Percentiles rank a stretch among this genome's conserved stretches.
phyloP scores from a whole-genome alignment of 352 stramenopile species.

The Pythium oligandrum region DNA sequence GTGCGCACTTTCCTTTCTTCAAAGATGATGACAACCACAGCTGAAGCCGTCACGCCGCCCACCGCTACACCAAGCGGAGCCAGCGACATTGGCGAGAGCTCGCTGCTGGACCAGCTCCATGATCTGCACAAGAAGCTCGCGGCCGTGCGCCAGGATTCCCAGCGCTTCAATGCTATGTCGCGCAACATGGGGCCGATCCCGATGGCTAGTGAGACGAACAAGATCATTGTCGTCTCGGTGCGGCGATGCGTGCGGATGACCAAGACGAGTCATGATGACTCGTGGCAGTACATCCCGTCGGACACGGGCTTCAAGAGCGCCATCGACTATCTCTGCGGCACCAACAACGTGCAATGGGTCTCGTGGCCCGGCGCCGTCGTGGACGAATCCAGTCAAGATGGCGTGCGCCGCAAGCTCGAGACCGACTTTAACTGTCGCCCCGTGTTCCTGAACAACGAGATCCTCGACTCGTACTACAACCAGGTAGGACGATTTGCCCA shows the following conservation, averaged over 20 bases:
- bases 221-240: conserved; percentile 74
- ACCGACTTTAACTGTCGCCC: conserved; percentile 80
- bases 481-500: conserved; percentile 16
- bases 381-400: conserved; percentile 73
- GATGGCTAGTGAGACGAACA: conserved; percentile 73
- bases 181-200: conserved; percentile 62
- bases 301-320: conserved; percentile 65
- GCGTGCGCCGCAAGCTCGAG: conserved; percentile 68
- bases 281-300: conserved; percentile 70
- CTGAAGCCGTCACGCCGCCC: not conserved
- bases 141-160: conserved; percentile 69
- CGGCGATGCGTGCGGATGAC: conserved; percentile 72
- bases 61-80: not conserved
- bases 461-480: conserved; percentile 84
- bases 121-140: conserved; percentile 65
- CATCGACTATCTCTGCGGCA: conserved; percentile 60
- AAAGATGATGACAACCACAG: not conserved
- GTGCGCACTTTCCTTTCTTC: too few species aligned
- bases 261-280: conserved; percentile 62
- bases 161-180: conserved; percentile 56
- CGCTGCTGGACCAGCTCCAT: conserved; percentile 72
- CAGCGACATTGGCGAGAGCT: conserved; percentile 56
- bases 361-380: conserved; percentile 84
- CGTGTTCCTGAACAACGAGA: conserved; percentile 76
- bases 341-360: conserved; percentile 89